A percentile compares a stretch with the other conserved stretches of the same genome.
Conservation (phyloP, 495 filamentous ascomycete genomes). For the Penicillium malachiteum region DNA sequence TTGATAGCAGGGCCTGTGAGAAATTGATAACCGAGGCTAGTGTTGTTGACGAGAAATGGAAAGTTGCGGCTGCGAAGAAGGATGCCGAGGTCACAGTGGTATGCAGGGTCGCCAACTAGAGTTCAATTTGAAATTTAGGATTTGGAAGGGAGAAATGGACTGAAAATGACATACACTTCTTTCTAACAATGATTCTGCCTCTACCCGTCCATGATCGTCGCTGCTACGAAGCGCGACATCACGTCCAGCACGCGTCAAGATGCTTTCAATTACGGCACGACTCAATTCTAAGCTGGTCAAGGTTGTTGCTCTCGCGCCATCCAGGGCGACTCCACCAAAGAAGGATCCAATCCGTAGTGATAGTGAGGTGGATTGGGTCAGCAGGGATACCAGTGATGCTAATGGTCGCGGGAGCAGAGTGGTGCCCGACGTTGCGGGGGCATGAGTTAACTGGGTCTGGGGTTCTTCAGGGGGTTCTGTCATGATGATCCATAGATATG, state of each 20-base stretch:
- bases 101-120: constrained; percentile 58
- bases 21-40: constrained; percentile 60
- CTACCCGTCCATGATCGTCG: constrained; percentile 56
- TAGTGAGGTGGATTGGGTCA: constrained; percentile 67
- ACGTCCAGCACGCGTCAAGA: constrained; percentile 65
- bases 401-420: constrained; percentile 67
- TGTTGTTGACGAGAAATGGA: constrained; percentile 65
- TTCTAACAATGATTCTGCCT: constrained; percentile 63
- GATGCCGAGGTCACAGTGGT: constrained; percentile 62
- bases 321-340: constrained; percentile 62
- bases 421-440: constrained; percentile 40
- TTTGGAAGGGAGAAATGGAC: not conserved
- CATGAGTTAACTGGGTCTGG: constrained; percentile 13
- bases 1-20: constrained; percentile 63
- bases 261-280: constrained; percentile 63
- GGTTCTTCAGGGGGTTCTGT: not conserved
- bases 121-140: constrained; percentile 6
- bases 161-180: constrained; percentile 45
- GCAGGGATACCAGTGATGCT: constrained; percentile 66
- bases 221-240: constrained; percentile 58
- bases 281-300: constrained; percentile 69
- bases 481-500: constrained; percentile 23
- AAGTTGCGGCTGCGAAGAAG: constrained; percentile 68
- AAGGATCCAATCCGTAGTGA: constrained; percentile 69
- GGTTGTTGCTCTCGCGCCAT: constrained; percentile 66